phyloP scores from a whole-genome alignment of 306 rosid genomes.

The Vigna reflexopilosa region DNA sequence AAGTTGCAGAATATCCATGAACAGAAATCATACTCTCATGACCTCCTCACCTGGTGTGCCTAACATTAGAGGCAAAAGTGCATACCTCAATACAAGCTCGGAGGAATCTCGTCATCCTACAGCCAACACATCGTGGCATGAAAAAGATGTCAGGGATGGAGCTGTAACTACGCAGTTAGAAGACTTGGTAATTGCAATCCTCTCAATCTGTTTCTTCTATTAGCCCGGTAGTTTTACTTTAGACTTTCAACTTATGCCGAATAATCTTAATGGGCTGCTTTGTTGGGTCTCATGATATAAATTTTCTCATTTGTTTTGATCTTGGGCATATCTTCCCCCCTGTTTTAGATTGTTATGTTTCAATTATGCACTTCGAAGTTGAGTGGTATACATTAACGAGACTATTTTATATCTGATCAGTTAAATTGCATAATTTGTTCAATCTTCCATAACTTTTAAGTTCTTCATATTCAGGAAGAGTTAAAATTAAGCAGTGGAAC shows the following conservation, averaged over 20 bases:
- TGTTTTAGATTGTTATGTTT: conserved; percentile 24
- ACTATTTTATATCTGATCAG: conserved; percentile 30
- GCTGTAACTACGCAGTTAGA: conserved; percentile 53
- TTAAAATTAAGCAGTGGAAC: conserved; percentile 62
- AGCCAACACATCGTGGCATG: conserved; percentile 49
- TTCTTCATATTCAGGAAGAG: conserved; percentile 60
- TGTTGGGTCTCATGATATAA: conserved; percentile 25
- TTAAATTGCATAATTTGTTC: conserved; percentile 29
- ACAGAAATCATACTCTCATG: conserved; percentile 43
- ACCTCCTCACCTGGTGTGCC: conserved; percentile 47
- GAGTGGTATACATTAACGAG: conserved; percentile 2
- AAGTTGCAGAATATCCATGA: conserved; percentile 51
- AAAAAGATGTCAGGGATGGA: conserved; percentile 56
- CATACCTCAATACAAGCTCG: conserved; percentile 43
- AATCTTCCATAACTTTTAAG: conserved; percentile 36
- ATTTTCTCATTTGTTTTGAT: conserved; percentile 24
- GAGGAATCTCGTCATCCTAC: conserved; percentile 56
- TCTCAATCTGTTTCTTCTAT: conserved; percentile 29
- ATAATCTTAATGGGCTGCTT: conserved; percentile 32
- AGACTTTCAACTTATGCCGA: conserved; percentile 32
- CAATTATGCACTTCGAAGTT: conserved; percentile 8
- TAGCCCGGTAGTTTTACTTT: conserved; percentile 10
- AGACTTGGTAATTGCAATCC: conserved; percentile 66
- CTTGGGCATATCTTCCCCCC: neutral
- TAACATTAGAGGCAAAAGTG: conserved; percentile 46